Evolutionary conservation across 495 filamentous ascomycete species (phyloP).

Genomic region (Rhizodiscina lignyota): DNA sequence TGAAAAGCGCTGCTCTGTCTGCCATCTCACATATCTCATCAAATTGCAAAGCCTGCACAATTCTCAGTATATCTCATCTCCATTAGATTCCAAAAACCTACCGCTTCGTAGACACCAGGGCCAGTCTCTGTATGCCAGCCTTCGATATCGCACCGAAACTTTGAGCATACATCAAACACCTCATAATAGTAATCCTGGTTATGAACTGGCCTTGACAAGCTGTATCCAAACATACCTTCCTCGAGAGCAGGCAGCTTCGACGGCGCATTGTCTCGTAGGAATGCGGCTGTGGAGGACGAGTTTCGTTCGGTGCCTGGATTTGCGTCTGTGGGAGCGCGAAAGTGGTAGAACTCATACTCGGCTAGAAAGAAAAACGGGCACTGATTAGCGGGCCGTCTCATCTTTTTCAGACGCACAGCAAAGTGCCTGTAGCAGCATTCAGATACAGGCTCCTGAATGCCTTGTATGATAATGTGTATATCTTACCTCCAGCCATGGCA

Average conservation of each 20-base stretch:
- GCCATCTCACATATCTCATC: slow-evolving; percentile 75
- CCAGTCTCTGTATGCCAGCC: slow-evolving; percentile 97
- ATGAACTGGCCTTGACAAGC: slow-evolving; percentile 75
- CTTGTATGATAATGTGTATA: too few species aligned
- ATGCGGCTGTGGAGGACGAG: slow-evolving; percentile 55
- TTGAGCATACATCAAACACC: slow-evolving; percentile 66
- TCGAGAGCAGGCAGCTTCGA: slow-evolving; percentile 60
- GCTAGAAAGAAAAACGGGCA: too few species aligned
- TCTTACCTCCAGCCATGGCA: slow-evolving; percentile 89
- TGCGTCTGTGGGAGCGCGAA: slow-evolving; percentile 42
- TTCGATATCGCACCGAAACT: slow-evolving; percentile 73
- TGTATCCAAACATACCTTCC: slow-evolving; percentile 98
- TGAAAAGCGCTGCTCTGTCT: slow-evolving; percentile 81
- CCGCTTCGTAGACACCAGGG: slow-evolving; percentile 91
- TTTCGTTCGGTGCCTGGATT: slow-evolving; percentile 31
- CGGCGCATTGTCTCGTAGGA: slow-evolving; percentile 55
- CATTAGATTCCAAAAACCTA: slow-evolving; percentile 15
- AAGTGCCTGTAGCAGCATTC: too few species aligned
- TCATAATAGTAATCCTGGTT: slow-evolving; percentile 93
- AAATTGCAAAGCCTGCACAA: slow-evolving; percentile 55
- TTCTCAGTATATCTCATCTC: background rate
- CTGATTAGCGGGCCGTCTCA: too few species aligned
- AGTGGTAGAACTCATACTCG: slow-evolving; percentile 97
- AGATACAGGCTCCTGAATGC: too few species aligned
- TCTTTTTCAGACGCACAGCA: too few species aligned